phyloP scores from a whole-genome alignment of 2,329 filamentous ascomycete species.

The Colletotrichum sansevieriae region DNA sequence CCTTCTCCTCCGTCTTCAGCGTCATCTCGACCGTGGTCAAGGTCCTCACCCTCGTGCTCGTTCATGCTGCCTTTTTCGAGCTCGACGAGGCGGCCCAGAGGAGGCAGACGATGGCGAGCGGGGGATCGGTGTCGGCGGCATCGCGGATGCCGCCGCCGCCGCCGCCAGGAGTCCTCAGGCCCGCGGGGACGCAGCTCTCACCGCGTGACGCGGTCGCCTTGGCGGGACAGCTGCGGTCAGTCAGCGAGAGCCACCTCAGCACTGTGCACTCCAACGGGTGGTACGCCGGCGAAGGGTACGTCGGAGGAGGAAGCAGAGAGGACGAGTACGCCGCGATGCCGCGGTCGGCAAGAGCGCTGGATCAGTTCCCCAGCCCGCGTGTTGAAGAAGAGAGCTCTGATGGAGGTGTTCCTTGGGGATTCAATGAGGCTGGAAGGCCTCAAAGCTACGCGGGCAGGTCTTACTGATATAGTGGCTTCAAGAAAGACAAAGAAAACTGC shows the following conservation, averaged over 20 bases:
- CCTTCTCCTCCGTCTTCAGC: conserved; percentile 37
- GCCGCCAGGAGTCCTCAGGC: conserved; percentile 17
- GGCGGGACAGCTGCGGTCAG: conserved; percentile 27
- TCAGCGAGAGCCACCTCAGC: conserved; percentile 29
- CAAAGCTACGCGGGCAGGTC: conserved; percentile 37
- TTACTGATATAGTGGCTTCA: conserved; percentile 1
- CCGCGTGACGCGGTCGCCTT: conserved; percentile 1
- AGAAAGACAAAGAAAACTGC: neutral
- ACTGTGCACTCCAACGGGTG: conserved; percentile 17
- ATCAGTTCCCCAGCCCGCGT: conserved; percentile 29
- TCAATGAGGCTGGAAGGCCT: conserved; percentile 23
- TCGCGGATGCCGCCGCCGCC: conserved; percentile 13
- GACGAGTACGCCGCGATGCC: conserved; percentile 34
- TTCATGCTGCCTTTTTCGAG: conserved; percentile 35
- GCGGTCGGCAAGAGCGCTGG: conserved; percentile 8
- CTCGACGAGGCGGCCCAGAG: conserved; percentile 3
- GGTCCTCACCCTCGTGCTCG: conserved; percentile 32
- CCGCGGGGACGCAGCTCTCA: conserved; percentile 26
- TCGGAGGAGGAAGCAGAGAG: neutral
- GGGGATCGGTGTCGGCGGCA: neutral
- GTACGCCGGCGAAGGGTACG: conserved; percentile 30
- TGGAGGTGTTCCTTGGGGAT: conserved; percentile 4
- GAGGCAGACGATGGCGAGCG: neutral
- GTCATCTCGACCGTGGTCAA: conserved; percentile 34
- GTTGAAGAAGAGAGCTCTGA: conserved; percentile 10